Conservation (phyloP, 148 eudicot species). For the Vaccinium vitisidaea region DNA sequence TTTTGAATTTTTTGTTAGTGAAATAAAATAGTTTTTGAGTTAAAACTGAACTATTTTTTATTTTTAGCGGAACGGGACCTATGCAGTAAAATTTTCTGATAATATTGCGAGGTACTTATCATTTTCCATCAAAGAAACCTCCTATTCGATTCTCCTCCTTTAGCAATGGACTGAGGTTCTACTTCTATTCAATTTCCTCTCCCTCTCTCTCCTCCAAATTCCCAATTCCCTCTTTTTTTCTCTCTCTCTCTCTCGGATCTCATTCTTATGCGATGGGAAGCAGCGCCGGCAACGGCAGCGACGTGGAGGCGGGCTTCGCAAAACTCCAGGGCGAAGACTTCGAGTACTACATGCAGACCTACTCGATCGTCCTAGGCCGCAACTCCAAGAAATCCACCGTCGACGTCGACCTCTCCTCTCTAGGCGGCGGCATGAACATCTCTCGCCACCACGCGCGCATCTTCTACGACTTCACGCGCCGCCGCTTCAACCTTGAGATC, state of each 20-base stretch:
- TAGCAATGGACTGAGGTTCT: not conserved
- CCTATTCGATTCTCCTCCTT: not conserved
- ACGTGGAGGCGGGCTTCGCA: slow-evolving; percentile 93
- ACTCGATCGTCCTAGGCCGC: slow-evolving; percentile 84
- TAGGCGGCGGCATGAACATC: slow-evolving; percentile 98
- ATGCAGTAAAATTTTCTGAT: too few species aligned
- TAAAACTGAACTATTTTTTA: too few species aligned
- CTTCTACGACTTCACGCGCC: slow-evolving; percentile 92
- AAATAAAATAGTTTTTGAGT: too few species aligned
- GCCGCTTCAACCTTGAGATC: slow-evolving; percentile 87
- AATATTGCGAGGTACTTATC: too few species aligned
- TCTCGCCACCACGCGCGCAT: slow-evolving; percentile 96
- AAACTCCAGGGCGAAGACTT: slow-evolving; percentile 96
- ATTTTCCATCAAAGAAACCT: too few species aligned
- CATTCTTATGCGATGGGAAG: slow-evolving; percentile 19
- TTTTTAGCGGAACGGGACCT: too few species aligned
- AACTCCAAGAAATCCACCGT: slow-evolving; percentile 85
- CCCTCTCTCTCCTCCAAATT: not conserved
- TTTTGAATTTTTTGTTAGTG: too few species aligned
- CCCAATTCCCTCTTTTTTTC: not conserved
- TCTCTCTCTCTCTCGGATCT: not conserved
- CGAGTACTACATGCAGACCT: slow-evolving; percentile 97
- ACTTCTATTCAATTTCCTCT: too few species aligned
- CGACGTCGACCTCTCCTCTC: slow-evolving; percentile 86
- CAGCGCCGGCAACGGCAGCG: slow-evolving; percentile 39